Percentiles rank a stretch among this genome's conserved stretches.
Evolutionary conservation across 306 rosid species (phyloP).

Genomic region (Cucumis hystrix): DNA sequence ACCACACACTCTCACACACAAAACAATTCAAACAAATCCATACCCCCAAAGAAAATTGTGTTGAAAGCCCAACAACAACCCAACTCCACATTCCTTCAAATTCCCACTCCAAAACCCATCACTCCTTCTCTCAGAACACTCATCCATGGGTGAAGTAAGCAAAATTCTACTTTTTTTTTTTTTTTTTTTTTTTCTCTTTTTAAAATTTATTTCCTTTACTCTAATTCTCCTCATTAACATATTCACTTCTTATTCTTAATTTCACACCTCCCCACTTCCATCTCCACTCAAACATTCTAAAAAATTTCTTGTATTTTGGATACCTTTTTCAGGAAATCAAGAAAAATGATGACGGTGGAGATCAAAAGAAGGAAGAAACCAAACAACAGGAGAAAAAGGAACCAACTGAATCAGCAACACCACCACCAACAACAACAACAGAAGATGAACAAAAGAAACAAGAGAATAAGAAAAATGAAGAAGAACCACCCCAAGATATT

Average conservation of each 20-base stretch:
- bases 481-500: constrained; percentile 47
- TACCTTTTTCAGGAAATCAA: constrained; percentile 15
- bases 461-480: constrained; percentile 23
- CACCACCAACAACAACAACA: neutral
- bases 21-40: neutral
- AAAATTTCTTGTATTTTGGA: neutral
- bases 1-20: neutral
- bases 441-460: constrained; percentile 13
- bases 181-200: neutral
- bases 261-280: neutral
- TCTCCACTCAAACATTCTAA: neutral
- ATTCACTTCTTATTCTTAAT: neutral
- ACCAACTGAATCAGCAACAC: neutral
- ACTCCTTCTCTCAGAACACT: neutral
- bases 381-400: neutral
- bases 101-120: constrained; percentile 8
- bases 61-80: neutral
- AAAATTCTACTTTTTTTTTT: neutral
- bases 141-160: constrained; percentile 67
- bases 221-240: neutral
- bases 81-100: neutral
- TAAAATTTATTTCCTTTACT: neutral
- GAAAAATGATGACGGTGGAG: constrained; percentile 24
- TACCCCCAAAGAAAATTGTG: neutral
- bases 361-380: constrained; percentile 12